These are phyloP conservation scores for Candida glucosophila DNA, from an alignment of 1,139 yeast species.

Conservation along the genomic window DNA sequence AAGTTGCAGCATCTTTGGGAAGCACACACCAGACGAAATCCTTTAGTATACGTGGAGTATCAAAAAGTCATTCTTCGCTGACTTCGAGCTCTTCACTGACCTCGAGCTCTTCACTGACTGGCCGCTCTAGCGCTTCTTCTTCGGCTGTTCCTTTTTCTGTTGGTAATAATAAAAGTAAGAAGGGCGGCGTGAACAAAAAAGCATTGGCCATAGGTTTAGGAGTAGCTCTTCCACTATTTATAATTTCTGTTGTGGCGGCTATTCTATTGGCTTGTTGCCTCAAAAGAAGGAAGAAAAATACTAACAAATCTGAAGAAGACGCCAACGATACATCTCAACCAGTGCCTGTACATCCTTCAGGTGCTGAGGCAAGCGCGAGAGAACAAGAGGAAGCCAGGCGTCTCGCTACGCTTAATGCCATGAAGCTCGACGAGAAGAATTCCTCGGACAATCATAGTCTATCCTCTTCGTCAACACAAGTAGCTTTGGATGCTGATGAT, in stretches of 20 bases:
- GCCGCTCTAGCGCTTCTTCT: conserved; percentile 7
- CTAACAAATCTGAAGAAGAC: conserved; percentile 25
- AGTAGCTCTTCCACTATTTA: conserved; percentile 64
- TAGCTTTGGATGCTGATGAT: conserved; percentile 20
- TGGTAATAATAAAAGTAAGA: conserved; percentile 5
- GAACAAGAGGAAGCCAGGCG: conserved; percentile 14
- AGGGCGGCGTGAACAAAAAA: conserved; percentile 13
- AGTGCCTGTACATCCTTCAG: conserved; percentile 28
- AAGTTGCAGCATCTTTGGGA: conserved; percentile 42
- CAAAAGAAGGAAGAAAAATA: conserved; percentile 21
- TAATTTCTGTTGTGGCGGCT: conserved; percentile 38
- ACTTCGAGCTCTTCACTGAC: conserved; percentile 11
- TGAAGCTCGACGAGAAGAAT: conserved; percentile 40
- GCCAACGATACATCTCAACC: conserved; percentile 12
- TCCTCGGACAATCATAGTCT: conserved; percentile 16
- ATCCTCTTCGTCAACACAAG: conserved; percentile 32
- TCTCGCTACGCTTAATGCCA: conserved; percentile 39
- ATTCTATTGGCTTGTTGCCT: conserved; percentile 49
- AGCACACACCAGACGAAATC: conserved; percentile 26
- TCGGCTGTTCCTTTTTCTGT: conserved; percentile 13
- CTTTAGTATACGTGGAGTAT: conserved; percentile 52
- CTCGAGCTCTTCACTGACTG: conserved; percentile 9
- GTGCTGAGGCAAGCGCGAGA: conserved; percentile 22
- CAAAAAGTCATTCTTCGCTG: conserved; percentile 10
- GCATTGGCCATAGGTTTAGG: conserved; percentile 81